Evolutionary conservation across 441 rosid genomes (phyloP).

Genomic region (Erodium texanum): DNA sequence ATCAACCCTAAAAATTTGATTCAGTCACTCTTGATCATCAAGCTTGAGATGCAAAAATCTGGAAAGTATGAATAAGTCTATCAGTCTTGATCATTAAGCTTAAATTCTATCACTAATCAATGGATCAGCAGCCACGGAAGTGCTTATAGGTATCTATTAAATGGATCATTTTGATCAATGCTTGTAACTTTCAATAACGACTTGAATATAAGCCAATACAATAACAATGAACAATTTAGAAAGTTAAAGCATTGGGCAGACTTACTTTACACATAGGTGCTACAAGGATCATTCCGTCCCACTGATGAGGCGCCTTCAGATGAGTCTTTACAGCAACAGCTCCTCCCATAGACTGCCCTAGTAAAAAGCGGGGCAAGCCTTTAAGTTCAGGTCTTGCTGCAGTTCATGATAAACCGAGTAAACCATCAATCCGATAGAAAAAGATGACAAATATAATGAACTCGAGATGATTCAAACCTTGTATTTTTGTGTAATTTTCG

Average conservation of each 20-base stretch:
- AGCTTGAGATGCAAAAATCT: not conserved
- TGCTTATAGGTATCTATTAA: too few species aligned
- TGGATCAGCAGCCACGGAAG: too few species aligned
- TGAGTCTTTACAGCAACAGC: slow-evolving; percentile 77
- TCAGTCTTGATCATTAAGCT: too few species aligned
- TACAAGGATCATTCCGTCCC: slow-evolving; percentile 90
- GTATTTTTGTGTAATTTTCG: slow-evolving; percentile 58
- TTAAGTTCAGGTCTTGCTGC: slow-evolving; percentile 57
- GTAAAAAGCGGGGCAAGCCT: slow-evolving; percentile 60
- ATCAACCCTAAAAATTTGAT: too few species aligned
- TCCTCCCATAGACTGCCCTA: slow-evolving; percentile 99
- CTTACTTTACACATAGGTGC: slow-evolving; percentile 99
- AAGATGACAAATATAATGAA: not conserved
- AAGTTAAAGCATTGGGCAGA: slow-evolving; percentile 12
- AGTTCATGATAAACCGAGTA: slow-evolving; percentile 11
- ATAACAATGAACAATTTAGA: slow-evolving; percentile 3
- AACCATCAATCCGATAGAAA: not conserved
- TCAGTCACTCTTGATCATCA: not conserved
- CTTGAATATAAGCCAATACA: not conserved
- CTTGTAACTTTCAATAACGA: not conserved
- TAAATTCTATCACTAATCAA: too few species aligned
- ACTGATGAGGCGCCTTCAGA: slow-evolving; percentile 44
- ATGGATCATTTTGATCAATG: slow-evolving; percentile 1
- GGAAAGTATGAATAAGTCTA: too few species aligned
- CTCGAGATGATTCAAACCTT: slow-evolving; percentile 34